Conservation (phyloP, 2,329 filamentous ascomycete species). For the Metarhizium guizhouense region DNA sequence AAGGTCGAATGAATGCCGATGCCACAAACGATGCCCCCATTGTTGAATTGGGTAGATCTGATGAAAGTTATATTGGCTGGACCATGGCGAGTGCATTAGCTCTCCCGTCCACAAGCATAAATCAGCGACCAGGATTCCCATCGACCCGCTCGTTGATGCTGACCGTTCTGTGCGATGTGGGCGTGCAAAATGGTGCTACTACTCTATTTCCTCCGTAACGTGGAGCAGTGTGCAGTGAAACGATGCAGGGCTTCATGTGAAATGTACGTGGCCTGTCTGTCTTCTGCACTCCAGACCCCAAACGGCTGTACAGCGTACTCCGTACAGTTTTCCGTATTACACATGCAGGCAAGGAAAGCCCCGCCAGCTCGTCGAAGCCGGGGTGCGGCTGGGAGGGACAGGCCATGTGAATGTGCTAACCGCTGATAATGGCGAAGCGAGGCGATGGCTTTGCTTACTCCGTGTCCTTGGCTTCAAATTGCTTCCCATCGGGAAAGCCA, state of each 20-base stretch:
- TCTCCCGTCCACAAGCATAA: conserved; percentile 10
- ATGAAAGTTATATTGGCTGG: neutral
- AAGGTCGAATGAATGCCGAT: no score
- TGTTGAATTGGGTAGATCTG: conserved; percentile 1
- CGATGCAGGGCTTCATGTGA: neutral
- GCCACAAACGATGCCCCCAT: neutral
- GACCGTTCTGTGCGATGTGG: neutral
- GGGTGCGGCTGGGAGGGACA: neutral
- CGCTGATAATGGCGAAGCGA: neutral
- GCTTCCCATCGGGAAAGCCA: neutral
- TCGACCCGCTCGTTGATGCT: neutral
- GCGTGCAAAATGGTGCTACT: neutral
- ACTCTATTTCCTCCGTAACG: neutral
- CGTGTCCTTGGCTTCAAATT: neutral
- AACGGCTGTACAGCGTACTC: neutral
- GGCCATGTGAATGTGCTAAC: neutral
- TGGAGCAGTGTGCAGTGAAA: neutral
- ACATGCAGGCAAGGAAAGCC: neutral
- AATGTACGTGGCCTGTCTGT: neutral
- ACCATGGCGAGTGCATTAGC: conserved; percentile 11
- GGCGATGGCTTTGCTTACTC: neutral
- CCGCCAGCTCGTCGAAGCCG: neutral
- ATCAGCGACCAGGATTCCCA: neutral
- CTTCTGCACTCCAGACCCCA: neutral
- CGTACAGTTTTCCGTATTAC: neutral